These are phyloP conservation scores for Marasmius oreades DNA, from an alignment of 1,284 basidiomycete genomes.

Conservation along the genomic window DNA sequence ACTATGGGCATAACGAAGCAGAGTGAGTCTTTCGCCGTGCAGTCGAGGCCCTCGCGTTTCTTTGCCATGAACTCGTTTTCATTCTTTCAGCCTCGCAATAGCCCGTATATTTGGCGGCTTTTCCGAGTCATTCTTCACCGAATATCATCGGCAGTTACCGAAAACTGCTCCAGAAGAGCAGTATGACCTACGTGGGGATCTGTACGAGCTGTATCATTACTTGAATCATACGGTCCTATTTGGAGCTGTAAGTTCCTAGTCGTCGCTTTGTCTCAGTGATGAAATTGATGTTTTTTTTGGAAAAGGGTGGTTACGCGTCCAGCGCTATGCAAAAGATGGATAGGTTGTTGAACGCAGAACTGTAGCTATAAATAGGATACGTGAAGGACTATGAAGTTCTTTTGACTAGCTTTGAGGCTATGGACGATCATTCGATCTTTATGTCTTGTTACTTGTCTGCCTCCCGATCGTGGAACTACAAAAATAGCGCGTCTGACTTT, in stretches of 20 bases:
- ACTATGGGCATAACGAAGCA: slow-evolving; percentile 84
- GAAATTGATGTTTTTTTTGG: background rate
- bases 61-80: background rate
- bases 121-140: slow-evolving; percentile 62
- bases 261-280: background rate
- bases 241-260: slow-evolving; percentile 50
- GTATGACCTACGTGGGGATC: slow-evolving; percentile 64
- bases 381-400: background rate
- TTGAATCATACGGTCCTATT: slow-evolving; percentile 80
- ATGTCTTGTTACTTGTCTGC: background rate
- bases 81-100: slow-evolving; percentile 62
- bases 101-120: slow-evolving; percentile 85
- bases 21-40: slow-evolving; percentile 50
- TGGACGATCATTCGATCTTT: too few species aligned
- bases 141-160: slow-evolving; percentile 69
- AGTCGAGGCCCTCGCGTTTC: background rate
- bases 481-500: too few species aligned
- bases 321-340: slow-evolving; percentile 58
- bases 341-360: slow-evolving; percentile 34
- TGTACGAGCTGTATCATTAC: slow-evolving; percentile 88
- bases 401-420: too few species aligned
- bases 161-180: slow-evolving; percentile 67
- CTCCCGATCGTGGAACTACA: too few species aligned
- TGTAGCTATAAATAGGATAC: slow-evolving; percentile 16
- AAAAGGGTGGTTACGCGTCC: slow-evolving; percentile 49